phyloP scores from a whole-genome alignment of 768 basidiomycete species.

The Scleroderma citrinum region DNA sequence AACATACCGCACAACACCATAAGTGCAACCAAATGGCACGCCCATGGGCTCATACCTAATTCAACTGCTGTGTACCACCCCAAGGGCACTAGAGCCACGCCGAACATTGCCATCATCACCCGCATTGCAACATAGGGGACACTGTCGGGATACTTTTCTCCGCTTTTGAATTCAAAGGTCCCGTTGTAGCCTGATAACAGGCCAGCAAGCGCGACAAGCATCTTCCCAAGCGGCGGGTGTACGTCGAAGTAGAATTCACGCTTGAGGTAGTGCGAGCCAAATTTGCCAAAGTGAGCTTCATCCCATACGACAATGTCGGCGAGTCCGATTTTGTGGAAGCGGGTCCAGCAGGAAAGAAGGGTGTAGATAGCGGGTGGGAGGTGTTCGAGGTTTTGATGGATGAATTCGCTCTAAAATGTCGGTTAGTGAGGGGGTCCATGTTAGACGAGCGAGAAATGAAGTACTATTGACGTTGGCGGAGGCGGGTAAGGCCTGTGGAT shows the following conservation, averaged over 20 bases:
- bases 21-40: slow-evolving; percentile 85
- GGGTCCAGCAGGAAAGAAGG: slow-evolving; percentile 89
- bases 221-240: slow-evolving; percentile 97
- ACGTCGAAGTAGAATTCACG: slow-evolving; percentile 99
- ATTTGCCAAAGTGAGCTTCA: slow-evolving; percentile 99
- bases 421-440: slow-evolving; percentile 11
- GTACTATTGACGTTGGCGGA: slow-evolving; percentile 59
- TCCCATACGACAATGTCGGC: slow-evolving; percentile 92
- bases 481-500: slow-evolving; percentile 55
- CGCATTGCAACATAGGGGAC: slow-evolving; percentile 96
- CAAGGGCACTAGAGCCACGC: slow-evolving; percentile 91
- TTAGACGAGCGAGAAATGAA: slow-evolving; percentile 16
- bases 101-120: slow-evolving; percentile 90
- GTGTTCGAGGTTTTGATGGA: slow-evolving; percentile 75
- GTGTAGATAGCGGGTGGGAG: slow-evolving; percentile 83
- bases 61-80: slow-evolving; percentile 97
- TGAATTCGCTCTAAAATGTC: slow-evolving; percentile 57
- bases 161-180: slow-evolving; percentile 90
- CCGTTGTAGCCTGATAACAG: slow-evolving; percentile 90
- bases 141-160: slow-evolving; percentile 70
- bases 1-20: slow-evolving; percentile 87
- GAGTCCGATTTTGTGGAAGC: slow-evolving; percentile 88
- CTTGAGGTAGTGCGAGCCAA: slow-evolving; percentile 96
- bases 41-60: slow-evolving; percentile 84
- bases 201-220: slow-evolving; percentile 94